A percentile compares a stretch with the other conserved stretches of the same genome.
Conservation (phyloP, 2,329 filamentous ascomycete species). For the Sporothrix sp. region DNA sequence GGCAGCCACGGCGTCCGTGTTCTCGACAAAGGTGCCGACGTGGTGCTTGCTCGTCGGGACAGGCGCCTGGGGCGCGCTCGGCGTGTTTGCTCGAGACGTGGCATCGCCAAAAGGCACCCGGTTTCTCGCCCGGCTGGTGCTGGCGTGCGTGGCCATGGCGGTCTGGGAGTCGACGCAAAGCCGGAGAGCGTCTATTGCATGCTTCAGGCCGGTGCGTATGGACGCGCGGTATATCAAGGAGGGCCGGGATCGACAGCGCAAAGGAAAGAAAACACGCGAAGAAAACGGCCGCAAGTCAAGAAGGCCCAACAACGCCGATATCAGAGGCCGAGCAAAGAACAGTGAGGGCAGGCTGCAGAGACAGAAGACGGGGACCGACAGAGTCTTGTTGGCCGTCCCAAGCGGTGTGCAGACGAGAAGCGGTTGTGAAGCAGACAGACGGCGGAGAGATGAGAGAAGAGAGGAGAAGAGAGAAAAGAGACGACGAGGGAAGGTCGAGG, state of each 20-base stretch:
- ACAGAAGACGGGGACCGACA: background rate
- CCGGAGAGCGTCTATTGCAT: conserved; percentile 5
- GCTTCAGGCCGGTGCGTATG: conserved; percentile 1
- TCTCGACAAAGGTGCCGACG: conserved; percentile 1
- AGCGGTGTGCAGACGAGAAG: background rate
- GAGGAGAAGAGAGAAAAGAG: background rate
- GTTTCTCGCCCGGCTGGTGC: conserved; percentile 12
- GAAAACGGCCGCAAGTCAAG: background rate
- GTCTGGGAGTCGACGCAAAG: background rate
- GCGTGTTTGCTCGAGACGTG: conserved; percentile 22
- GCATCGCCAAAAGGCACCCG: conserved; percentile 25
- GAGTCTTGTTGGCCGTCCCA: conserved; percentile 2
- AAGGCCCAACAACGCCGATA: background rate
- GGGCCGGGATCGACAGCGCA: too few species aligned
- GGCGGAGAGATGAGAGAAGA: background rate
- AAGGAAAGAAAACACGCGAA: background rate
- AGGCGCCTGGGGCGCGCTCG: conserved; percentile 14
- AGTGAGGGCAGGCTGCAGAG: background rate
- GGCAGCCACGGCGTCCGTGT: conserved; percentile 1
- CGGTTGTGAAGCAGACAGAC: background rate
- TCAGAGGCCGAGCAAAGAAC: background rate
- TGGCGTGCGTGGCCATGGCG: conserved; percentile 21
- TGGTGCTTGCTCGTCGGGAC: conserved; percentile 11
- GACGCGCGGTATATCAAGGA: background rate
- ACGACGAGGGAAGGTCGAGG: background rate